Evolutionary conservation across 805 yeast genomes (phyloP), one percentile per base, ranked within the genome.

Genomic region (Wickerhamiella kurtzmanii): DNA sequence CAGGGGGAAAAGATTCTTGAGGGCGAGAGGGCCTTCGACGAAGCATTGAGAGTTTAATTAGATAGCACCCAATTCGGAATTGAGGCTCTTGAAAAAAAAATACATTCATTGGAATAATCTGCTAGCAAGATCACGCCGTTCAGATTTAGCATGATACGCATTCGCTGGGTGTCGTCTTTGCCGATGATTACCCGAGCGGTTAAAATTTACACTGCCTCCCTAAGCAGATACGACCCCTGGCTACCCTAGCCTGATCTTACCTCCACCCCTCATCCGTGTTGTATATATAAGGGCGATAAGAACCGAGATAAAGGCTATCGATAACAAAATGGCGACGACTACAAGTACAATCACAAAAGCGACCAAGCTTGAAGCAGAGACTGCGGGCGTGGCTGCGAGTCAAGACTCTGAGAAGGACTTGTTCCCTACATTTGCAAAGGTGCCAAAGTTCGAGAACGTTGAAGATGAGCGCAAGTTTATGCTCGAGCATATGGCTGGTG

Each of bases 401-500:
- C 18, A 37, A 17, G 19, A 37, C 9, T 13, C 40, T 8, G 41
- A 38, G n/a, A 13, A 38, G n/a, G 41, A 38, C 5, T 11, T 47
- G 3, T 47, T 54, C 47, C 57, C 57, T 20, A 45, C 46, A 6
- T 50, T 49, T n/a, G 49, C 44, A 13, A 21, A 44, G 5, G 45
- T 53, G 13, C 60, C 60, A 18, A 37, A 21, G 19, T 56, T 56
- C 50, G 25, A 40, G 4, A 39, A 25, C 37, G 43, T 43, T 2
- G 54, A 43, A 16, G 55, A 54, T 28, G 48, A 56, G 36, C 57
- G 60, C 22, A 46, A 49, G 17, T 56, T 58, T 58, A 43, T 56
- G 44, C 54, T 56, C 19, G 55, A 82, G 59, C 94, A 84, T 56
- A 76, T 81, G 80, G 94, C 94, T 1, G 92, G 80, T 32, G 88